Base-by-base conservation (phyloP, 176 grass and related monocot species). In the Themeda triandra region DNA sequence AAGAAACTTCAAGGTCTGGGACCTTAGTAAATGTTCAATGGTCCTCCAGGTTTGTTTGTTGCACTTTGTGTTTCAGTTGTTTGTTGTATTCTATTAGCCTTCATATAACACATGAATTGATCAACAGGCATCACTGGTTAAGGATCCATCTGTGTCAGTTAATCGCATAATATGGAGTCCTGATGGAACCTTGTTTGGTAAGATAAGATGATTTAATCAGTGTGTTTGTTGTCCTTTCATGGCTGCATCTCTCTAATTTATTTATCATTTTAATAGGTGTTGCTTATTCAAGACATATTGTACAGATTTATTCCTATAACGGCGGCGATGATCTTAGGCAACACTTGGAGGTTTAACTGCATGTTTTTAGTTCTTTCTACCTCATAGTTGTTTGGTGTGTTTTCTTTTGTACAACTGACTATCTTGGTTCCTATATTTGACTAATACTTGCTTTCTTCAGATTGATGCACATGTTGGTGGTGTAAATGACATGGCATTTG, bases 401-500 rank as follows among this genome's bases (percentile, higher is more conserved):
- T 83, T 44, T 67, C 65, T 75, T 86, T 6, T 85, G 42, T 84
- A 80, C 31, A 32, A 40, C 68, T 19, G 32, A 24, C 28, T 79
- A 83, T 51, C 4, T 27, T 62, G 36, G 37, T 83, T 90, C 49
- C 30, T 62, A 32, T 58, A 46, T 83, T 66, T 73, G 21, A 79
- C 86, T 90, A 32, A 67, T 13, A 19, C 31, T 59, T 85, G 45
- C 42, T 87, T 86, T 71, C 89, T 77, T 86, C 69, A 99, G 97
- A 99, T 99, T 86, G 97, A 99, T 86, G 97, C 97, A 51, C 97
- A 99, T 93, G 76, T 83, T 76, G 97, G 97, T 59, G 93, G 97
- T 82, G 97, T 99, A 75, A 99, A 99, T 73, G 97, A 99, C 82
- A 99, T 99, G 82, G 90, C 93, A 87, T 99, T 99, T 87, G 92